Conservation (phyloP, 805 yeast species). For the Clavispora fructus region DNA sequence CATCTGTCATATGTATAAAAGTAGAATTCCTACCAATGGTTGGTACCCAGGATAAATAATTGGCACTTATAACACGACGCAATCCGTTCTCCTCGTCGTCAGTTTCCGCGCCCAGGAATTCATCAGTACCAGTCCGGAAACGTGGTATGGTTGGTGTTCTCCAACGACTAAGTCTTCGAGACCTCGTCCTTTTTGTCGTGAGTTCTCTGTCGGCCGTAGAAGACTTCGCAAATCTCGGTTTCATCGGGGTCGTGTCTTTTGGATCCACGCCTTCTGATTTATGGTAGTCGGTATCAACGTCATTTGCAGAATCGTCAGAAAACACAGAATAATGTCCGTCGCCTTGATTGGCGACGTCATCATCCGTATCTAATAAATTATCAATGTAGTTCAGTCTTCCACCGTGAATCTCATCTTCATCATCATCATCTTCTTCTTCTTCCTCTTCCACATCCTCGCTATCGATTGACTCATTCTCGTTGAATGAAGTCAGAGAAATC, state of each 20-base stretch:
- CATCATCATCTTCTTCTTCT: not conserved
- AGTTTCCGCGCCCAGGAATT: constrained; percentile 14
- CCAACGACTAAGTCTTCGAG: constrained; percentile 11
- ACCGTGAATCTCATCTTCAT: not conserved
- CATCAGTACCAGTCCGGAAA: constrained; percentile 10
- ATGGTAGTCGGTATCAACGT: constrained; percentile 9
- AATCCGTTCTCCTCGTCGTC: constrained; percentile 17
- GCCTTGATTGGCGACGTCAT: constrained; percentile 11
- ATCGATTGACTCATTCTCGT: constrained; percentile 10
- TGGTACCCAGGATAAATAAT: constrained; percentile 85
- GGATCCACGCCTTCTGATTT: constrained; percentile 3
- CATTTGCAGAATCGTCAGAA: constrained; percentile 10
- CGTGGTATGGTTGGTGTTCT: constrained; percentile 11
- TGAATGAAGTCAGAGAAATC: not conserved
- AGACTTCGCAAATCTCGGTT: not conserved
- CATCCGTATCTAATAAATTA: constrained; percentile 6
- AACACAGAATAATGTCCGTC: constrained; percentile 7
- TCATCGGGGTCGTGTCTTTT: not conserved
- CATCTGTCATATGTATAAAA: constrained; percentile 73
- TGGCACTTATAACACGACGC: constrained; percentile 41
- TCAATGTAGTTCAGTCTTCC: not conserved
- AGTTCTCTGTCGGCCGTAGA: not conserved
- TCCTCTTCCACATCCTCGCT: constrained; percentile 7
- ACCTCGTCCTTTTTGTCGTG: constrained; percentile 3
- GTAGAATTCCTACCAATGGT: constrained; percentile 91